These are phyloP conservation scores for Thamnidium elegans DNA, from an alignment of 192 early-diverging fungal genomes.

Conservation along the genomic window DNA sequence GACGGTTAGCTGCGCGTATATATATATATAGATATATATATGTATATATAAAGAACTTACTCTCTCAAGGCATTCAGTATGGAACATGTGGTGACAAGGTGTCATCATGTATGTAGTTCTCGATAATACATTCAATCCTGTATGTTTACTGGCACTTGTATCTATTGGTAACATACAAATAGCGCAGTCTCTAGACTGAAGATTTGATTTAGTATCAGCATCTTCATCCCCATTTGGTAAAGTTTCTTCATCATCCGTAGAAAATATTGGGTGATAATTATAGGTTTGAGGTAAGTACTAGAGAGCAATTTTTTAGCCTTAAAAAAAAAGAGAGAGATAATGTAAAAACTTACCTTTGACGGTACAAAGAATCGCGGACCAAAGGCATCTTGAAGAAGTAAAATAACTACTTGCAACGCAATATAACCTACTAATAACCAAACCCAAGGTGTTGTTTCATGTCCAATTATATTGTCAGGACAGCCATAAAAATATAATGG, in stretches of 20 bases:
- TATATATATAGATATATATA: too few relatives aligned
- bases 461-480: conserved; percentile 53
- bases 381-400: conserved; percentile 63
- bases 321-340: too few relatives aligned
- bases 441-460: conserved; percentile 49
- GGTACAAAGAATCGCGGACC: conserved; percentile 78
- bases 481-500: conserved; percentile 65
- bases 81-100: conserved; percentile 77
- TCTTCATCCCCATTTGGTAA: conserved; percentile 17
- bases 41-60: conserved; percentile 23
- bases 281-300: conserved; percentile 63
- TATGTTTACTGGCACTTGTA: conserved; percentile 32
- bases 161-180: conserved; percentile 62
- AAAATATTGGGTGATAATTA: conserved; percentile 65
- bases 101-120: conserved; percentile 69
- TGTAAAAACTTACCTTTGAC: conserved; percentile 42
- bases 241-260: conserved; percentile 47
- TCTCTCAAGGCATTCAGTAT: conserved; percentile 68
- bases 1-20: too few relatives aligned
- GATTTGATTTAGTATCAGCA: neutral
- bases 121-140: conserved; percentile 43
- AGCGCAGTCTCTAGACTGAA: conserved; percentile 52
- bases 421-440: conserved; percentile 57
- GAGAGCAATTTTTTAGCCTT: neutral
- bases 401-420: conserved; percentile 51